Conservation (phyloP, 768 basidiomycete genomes). For the Mycena metata region DNA sequence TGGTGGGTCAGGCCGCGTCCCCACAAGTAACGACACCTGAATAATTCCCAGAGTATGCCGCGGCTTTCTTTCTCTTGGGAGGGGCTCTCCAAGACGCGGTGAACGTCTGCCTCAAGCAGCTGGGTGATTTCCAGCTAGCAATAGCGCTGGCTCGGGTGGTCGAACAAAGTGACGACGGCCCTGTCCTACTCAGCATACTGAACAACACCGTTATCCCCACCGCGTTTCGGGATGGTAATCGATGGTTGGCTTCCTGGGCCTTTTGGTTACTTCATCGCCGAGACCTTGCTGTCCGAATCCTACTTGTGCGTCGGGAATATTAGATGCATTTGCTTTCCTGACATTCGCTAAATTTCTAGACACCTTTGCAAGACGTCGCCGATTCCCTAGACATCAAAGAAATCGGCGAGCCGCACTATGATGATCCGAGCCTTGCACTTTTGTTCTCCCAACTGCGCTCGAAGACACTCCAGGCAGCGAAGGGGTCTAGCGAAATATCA, state of each 20-base stretch:
- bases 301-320: constrained; percentile 72
- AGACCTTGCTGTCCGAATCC: constrained; percentile 90
- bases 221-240: constrained; percentile 89
- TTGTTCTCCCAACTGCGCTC: constrained; percentile 91
- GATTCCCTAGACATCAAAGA: constrained; percentile 67
- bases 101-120: constrained; percentile 88
- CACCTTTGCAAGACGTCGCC: constrained; percentile 82
- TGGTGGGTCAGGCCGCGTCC: constrained; percentile 63
- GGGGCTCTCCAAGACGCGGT: constrained; percentile 92
- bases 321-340: not conserved
- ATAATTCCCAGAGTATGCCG: constrained; percentile 85
- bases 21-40: constrained; percentile 22
- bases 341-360: constrained; percentile 55
- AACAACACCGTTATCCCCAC: constrained; percentile 82
- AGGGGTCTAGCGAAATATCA: constrained; percentile 93
- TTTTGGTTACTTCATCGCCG: constrained; percentile 93
- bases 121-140: constrained; percentile 93
- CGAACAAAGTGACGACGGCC: constrained; percentile 87
- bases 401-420: constrained; percentile 90
- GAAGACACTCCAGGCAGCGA: constrained; percentile 92
- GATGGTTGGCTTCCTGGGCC: constrained; percentile 96
- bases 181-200: constrained; percentile 78
- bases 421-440: constrained; percentile 93
- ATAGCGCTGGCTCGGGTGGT: constrained; percentile 87
- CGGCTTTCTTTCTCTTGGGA: constrained; percentile 96